Conservation (phyloP, 371 early-diverging fungal species). For the Gilbertella persicaria region DNA sequence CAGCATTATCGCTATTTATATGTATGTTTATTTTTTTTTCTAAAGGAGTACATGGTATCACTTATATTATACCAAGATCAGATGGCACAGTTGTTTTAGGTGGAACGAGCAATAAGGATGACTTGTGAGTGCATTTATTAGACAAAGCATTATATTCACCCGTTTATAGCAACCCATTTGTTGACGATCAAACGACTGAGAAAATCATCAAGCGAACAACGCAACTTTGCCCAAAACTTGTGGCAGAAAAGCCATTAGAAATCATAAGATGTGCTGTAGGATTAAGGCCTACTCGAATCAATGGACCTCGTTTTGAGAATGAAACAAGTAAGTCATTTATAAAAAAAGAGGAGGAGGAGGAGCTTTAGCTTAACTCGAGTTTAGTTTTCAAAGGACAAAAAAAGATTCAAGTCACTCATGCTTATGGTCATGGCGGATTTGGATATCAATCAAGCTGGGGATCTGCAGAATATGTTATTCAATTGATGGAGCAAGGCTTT, state of each 20-base stretch:
- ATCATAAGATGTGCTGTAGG: conserved; percentile 69
- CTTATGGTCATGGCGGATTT: conserved; percentile 83
- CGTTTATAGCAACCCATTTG: conserved; percentile 27
- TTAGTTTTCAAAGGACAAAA: background rate
- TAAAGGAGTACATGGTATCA: conserved; percentile 31
- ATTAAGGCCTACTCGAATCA: conserved; percentile 66
- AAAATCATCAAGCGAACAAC: conserved; percentile 20
- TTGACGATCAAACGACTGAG: conserved; percentile 23
- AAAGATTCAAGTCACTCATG: conserved; percentile 67
- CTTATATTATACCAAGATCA: conserved; percentile 80
- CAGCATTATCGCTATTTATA: background rate
- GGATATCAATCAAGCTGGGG: conserved; percentile 81
- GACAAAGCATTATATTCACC: background rate
- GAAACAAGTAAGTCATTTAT: too few species aligned
- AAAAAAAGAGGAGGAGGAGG: conserved; percentile 32
- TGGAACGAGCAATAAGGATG: conserved; percentile 68
- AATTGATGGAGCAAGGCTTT: conserved; percentile 48
- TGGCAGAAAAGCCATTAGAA: conserved; percentile 39
- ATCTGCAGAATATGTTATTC: conserved; percentile 52
- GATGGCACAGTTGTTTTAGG: conserved; percentile 79
- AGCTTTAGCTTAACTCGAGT: background rate
- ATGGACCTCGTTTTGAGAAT: conserved; percentile 71
- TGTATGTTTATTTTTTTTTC: conserved; percentile 1
- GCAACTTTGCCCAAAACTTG: conserved; percentile 26
- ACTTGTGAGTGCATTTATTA: conserved; percentile 48